These are phyloP conservation scores for Ploettnerulaceae sp. DNA, from an alignment of 2,329 filamentous ascomycete genomes.

Conservation along the genomic window DNA sequence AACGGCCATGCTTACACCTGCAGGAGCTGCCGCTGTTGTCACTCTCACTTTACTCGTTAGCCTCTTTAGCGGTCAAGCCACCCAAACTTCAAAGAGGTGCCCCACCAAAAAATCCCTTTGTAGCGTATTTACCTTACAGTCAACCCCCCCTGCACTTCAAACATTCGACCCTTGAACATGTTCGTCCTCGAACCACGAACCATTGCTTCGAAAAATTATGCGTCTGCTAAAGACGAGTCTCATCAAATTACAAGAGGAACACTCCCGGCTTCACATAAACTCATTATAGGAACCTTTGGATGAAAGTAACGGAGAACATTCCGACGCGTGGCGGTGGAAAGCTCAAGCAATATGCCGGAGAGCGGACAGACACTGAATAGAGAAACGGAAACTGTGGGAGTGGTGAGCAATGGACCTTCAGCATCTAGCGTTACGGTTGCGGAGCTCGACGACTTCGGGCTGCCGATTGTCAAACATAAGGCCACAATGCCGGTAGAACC, in stretches of 20 bases:
- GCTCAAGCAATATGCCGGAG: slow-evolving; percentile 31
- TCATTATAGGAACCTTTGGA: slow-evolving; percentile 5
- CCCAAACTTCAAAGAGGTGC: no score
- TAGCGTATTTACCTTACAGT: no score
- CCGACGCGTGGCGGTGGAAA: slow-evolving; percentile 19
- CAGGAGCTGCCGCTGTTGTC: no score
- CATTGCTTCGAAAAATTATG: slow-evolving; percentile 19
- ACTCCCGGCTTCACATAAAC: slow-evolving; percentile 3
- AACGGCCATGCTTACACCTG: no score
- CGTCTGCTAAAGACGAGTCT: slow-evolving; percentile 17
- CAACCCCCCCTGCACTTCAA: not conserved
- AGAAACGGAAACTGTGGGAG: slow-evolving; percentile 19
- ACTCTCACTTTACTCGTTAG: no score
- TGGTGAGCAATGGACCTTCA: slow-evolving; percentile 20
- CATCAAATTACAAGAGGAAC: not conserved
- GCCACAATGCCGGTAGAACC: slow-evolving; percentile 29
- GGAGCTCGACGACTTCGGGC: slow-evolving; percentile 66
- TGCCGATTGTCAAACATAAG: slow-evolving; percentile 54
- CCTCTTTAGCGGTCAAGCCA: no score
- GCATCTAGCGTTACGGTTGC: slow-evolving; percentile 14
- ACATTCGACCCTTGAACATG: slow-evolving; percentile 3
- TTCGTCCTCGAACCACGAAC: slow-evolving; percentile 8
- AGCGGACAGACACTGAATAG: slow-evolving; percentile 24
- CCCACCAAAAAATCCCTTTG: no score
- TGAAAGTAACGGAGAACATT: slow-evolving; percentile 8